A percentile compares a stretch with the other conserved stretches of the same genome.
phyloP scores from a whole-genome alignment of 2,329 filamentous ascomycete species.

The Bisporella sp. region DNA sequence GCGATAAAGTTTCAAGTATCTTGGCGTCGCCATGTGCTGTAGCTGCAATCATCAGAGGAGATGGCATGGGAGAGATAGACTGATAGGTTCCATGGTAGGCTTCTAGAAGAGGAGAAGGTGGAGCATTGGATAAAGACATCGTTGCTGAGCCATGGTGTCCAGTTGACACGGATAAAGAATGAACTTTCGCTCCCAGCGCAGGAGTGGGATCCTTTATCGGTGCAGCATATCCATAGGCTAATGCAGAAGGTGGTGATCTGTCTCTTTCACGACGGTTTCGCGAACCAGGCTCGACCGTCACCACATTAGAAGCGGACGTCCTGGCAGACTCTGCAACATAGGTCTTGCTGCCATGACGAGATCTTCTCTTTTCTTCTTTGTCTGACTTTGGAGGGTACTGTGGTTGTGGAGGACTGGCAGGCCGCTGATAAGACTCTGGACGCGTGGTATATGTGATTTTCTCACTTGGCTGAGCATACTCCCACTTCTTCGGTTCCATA shows the following conservation, averaged over 20 bases:
- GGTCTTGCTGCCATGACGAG: slow-evolving; percentile 8
- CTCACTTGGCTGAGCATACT: slow-evolving; percentile 33
- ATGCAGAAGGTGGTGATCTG: neutral
- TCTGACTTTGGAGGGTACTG: neutral
- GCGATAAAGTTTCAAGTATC: slow-evolving; percentile 44
- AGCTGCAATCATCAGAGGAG: slow-evolving; percentile 56
- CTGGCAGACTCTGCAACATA: slow-evolving; percentile 7
- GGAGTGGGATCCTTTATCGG: slow-evolving; percentile 8
- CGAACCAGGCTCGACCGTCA: slow-evolving; percentile 24
- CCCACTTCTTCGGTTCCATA: slow-evolving; percentile 26
- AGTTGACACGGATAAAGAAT: slow-evolving; percentile 23
- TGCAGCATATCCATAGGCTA: slow-evolving; percentile 13
- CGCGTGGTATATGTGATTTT: slow-evolving; percentile 28
- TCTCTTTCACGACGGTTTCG: slow-evolving; percentile 7
- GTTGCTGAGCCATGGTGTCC: slow-evolving; percentile 19
- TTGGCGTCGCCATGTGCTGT: slow-evolving; percentile 36
- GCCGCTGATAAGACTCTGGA: slow-evolving; percentile 12
- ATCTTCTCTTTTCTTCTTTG: slow-evolving; percentile 4
- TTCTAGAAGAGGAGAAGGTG: slow-evolving; percentile 80
- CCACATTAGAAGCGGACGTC: slow-evolving; percentile 17
- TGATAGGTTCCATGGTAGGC: slow-evolving; percentile 93
- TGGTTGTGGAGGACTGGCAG: slow-evolving; percentile 10
- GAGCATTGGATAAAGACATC: slow-evolving; percentile 48
- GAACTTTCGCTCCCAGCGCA: slow-evolving; percentile 22
- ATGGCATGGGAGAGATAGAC: slow-evolving; percentile 89